These are phyloP conservation scores for Paramecium caudatum DNA, from an alignment of 73 alveolate species.

Conservation along the genomic window DNA sequence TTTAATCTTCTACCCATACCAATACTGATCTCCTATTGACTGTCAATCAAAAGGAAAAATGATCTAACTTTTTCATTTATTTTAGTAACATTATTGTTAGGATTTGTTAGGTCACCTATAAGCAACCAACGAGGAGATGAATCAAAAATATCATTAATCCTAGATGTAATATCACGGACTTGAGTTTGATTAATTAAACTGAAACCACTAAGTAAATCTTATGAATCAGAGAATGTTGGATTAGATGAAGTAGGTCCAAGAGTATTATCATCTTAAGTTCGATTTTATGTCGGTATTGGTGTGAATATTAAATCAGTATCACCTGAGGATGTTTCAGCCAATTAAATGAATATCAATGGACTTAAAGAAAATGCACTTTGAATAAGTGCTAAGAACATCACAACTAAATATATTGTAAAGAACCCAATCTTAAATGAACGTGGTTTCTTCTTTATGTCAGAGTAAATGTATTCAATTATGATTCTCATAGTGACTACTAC, in stretches of 20 bases:
- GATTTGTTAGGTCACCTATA: constrained; percentile 70
- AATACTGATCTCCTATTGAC: constrained; percentile 23
- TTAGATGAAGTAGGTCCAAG: no score
- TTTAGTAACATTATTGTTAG: neutral
- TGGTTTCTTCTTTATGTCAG: constrained; percentile 93
- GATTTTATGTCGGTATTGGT: constrained; percentile 77
- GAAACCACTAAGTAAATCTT: neutral
- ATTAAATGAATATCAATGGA: constrained; percentile 89
- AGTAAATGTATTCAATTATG: constrained; percentile 24
- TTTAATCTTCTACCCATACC: constrained; percentile 62
- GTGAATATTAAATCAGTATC: constrained; percentile 92
- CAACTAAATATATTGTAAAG: constrained; percentile 92
- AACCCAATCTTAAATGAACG: constrained; percentile 95
- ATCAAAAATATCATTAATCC: constrained; percentile 71
- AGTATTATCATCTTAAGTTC: neutral
- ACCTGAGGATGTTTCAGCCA: constrained; percentile 93
- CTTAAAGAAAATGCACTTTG: constrained; percentile 86
- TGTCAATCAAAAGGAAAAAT: constrained; percentile 39
- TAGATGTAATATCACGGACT: neutral
- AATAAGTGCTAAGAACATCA: constrained; percentile 88
- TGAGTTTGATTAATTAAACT: constrained; percentile 12
- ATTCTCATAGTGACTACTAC: neutral
- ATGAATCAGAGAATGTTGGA: neutral
- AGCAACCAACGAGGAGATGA: constrained; percentile 87
- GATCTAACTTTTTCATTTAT: constrained; percentile 44